Conservation (phyloP, 257 asterid genomes). For the Verbena officinalis region DNA sequence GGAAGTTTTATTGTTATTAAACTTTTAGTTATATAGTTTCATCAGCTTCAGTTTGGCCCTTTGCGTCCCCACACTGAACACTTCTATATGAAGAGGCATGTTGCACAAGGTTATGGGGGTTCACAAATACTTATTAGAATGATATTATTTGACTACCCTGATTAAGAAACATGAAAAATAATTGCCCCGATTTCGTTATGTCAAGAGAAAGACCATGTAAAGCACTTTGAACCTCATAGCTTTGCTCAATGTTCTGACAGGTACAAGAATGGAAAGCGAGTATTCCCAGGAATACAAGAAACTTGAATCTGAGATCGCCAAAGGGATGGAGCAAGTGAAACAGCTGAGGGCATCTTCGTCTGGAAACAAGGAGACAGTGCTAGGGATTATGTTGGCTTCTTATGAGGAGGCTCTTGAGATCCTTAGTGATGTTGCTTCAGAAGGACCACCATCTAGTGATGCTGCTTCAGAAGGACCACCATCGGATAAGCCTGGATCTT, state of each 20-base stretch:
- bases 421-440: conserved; percentile 27
- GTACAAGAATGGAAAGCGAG: conserved; percentile 27
- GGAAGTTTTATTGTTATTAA: no score
- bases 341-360: conserved; percentile 23
- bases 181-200: background rate
- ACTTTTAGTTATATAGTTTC: background rate
- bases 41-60: background rate
- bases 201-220: conserved; percentile 5
- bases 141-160: background rate
- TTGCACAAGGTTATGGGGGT: background rate
- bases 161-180: conserved; percentile 1
- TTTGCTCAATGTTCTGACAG: background rate
- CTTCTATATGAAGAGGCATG: background rate
- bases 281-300: background rate
- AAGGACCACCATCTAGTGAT: no score
- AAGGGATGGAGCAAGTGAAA: conserved; percentile 34
- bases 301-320: conserved; percentile 26
- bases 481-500: conserved; percentile 17
- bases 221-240: background rate
- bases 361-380: conserved; percentile 5
- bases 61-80: background rate
- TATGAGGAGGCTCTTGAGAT: conserved; percentile 32
- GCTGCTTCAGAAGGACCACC: background rate
- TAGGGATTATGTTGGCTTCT: conserved; percentile 30
- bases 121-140: background rate